A percentile compares a stretch with the other conserved stretches of the same genome.
Evolutionary conservation across 2,329 filamentous ascomycete genomes (phyloP).

Genomic region (Sarocladium kiliense): DNA sequence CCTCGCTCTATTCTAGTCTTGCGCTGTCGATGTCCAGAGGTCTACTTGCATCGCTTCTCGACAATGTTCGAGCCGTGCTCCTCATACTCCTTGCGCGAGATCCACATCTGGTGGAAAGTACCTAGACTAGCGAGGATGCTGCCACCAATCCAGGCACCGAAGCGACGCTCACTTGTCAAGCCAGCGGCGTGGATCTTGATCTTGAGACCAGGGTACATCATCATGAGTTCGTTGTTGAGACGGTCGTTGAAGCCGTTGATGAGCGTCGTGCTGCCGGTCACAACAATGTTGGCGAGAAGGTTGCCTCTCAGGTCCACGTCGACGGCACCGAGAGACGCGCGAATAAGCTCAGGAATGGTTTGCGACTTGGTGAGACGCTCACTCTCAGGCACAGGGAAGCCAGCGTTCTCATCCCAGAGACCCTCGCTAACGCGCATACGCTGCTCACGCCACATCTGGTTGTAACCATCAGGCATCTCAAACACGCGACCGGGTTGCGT

Average conservation of each 20-base stretch:
- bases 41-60: slow-evolving; percentile 90
- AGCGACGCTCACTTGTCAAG: slow-evolving; percentile 81
- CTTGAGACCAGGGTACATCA: slow-evolving; percentile 77
- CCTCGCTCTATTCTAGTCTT: neutral
- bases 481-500: slow-evolving; percentile 78
- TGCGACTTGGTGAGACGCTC: slow-evolving; percentile 61
- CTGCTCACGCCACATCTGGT: slow-evolving; percentile 88
- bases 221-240: slow-evolving; percentile 75
- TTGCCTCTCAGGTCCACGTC: slow-evolving; percentile 85
- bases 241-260: slow-evolving; percentile 91
- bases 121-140: slow-evolving; percentile 93
- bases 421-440: slow-evolving; percentile 83
- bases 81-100: slow-evolving; percentile 94
- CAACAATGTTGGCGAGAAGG: slow-evolving; percentile 82
- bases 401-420: slow-evolving; percentile 82
- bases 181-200: slow-evolving; percentile 87
- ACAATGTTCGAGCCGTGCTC: slow-evolving; percentile 88
- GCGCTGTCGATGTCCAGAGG: neutral
- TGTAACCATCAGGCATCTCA: slow-evolving; percentile 95
- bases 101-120: slow-evolving; percentile 99
- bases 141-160: slow-evolving; percentile 92
- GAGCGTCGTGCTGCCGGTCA: slow-evolving; percentile 83
- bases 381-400: slow-evolving; percentile 45
- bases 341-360: slow-evolving; percentile 79
- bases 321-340: slow-evolving; percentile 68